These are phyloP conservation scores for Noccaea caerulescens DNA, from an alignment of 345 rosid genomes.

Conservation along the genomic window DNA sequence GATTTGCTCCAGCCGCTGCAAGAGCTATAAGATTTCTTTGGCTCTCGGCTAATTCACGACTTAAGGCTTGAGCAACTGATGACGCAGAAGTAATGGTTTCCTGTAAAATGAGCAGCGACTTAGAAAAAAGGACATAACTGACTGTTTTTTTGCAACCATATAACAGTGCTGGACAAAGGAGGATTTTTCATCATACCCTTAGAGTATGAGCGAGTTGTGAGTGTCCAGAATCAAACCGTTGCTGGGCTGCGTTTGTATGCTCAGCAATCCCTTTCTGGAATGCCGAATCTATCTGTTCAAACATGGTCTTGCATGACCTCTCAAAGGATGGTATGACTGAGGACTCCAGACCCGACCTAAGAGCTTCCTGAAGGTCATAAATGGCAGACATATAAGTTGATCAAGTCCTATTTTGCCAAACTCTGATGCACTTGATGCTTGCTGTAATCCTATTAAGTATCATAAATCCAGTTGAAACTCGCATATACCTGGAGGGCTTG, in stretches of 20 bases:
- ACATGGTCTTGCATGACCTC: conserved; percentile 86
- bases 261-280: conserved; percentile 81
- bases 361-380: conserved; percentile 60
- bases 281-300: conserved; percentile 83
- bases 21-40: conserved; percentile 73
- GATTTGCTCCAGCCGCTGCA: conserved; percentile 70
- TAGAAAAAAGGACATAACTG: neutral
- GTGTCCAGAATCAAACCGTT: conserved; percentile 68
- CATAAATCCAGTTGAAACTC: conserved; percentile 16
- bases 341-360: conserved; percentile 71
- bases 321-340: conserved; percentile 90
- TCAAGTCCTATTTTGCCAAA: conserved; percentile 25
- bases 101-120: conserved; percentile 48
- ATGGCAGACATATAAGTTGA: conserved; percentile 23
- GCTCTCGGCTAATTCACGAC: conserved; percentile 79
- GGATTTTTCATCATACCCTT: conserved; percentile 54
- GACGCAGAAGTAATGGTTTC: conserved; percentile 78
- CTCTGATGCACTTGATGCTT: conserved; percentile 17
- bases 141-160: conserved; percentile 4
- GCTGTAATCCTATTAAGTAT: neutral
- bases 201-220: conserved; percentile 74
- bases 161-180: conserved; percentile 17
- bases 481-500: conserved; percentile 84
- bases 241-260: conserved; percentile 76
- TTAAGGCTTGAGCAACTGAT: conserved; percentile 63